These are phyloP conservation scores for Penicillium simplicissimum DNA, from an alignment of 495 filamentous ascomycete genomes.

Conservation along the genomic window DNA sequence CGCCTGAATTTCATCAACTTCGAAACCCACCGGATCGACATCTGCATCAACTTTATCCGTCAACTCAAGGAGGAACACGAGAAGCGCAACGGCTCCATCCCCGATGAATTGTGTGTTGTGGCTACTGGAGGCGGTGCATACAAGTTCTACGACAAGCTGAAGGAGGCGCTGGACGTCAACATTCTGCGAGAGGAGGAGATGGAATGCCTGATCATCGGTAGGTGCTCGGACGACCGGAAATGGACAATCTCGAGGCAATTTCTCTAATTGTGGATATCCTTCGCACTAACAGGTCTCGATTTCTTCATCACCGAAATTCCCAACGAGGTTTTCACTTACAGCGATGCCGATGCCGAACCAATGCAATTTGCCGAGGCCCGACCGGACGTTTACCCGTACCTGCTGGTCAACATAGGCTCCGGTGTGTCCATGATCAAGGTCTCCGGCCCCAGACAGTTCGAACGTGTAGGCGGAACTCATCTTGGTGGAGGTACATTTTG, in stretches of 20 bases:
- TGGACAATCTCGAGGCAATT: not conserved
- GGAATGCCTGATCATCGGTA: conserved; percentile 96
- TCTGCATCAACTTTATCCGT: conserved; percentile 87
- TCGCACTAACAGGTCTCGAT: conserved; percentile 66
- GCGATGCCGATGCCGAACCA: conserved; percentile 77
- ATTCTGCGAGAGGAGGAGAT: conserved; percentile 95
- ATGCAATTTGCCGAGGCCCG: conserved; percentile 78
- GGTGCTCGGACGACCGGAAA: not conserved
- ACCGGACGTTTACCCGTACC: conserved; percentile 86
- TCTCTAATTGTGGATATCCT: conserved; percentile 10
- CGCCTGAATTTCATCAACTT: conserved; percentile 93
- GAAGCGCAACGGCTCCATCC: conserved; percentile 63
- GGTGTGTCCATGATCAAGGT: conserved; percentile 99
- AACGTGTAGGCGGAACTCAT: conserved; percentile 92
- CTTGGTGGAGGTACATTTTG: conserved; percentile 94
- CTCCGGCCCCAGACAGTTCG: conserved; percentile 77
- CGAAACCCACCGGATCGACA: conserved; percentile 89
- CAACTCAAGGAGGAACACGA: conserved; percentile 77
- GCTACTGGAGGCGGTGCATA: conserved; percentile 94
- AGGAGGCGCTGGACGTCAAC: conserved; percentile 75
- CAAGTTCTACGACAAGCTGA: conserved; percentile 92
- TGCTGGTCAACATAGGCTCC: conserved; percentile 98
- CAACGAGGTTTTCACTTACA: conserved; percentile 94
- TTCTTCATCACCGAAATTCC: conserved; percentile 99
- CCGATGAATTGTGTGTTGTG: conserved; percentile 77